Percentiles rank a stretch among this genome's conserved stretches.
phyloP scores from a whole-genome alignment of 345 rosid genomes.

The Gynandropsis gynandra region DNA sequence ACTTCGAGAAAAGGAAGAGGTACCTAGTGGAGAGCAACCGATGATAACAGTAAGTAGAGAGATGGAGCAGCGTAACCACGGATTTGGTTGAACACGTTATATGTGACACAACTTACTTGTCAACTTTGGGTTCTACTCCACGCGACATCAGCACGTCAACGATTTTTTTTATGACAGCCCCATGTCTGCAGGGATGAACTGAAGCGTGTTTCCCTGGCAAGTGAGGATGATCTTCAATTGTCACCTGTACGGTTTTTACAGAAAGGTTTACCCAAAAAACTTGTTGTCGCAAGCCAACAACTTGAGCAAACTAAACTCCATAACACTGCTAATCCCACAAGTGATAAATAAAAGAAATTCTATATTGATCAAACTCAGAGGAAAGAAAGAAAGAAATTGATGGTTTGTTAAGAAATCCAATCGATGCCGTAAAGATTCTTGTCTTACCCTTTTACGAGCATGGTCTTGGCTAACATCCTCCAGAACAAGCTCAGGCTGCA shows the following conservation, averaged over 20 bases:
- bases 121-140: slow-evolving; percentile 98
- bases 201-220: slow-evolving; percentile 98
- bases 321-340: not conserved
- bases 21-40: slow-evolving; percentile 43
- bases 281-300: no score
- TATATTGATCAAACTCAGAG: slow-evolving; percentile 10
- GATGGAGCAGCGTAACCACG: not conserved
- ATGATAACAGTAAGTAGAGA: not conserved
- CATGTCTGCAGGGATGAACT: slow-evolving; percentile 97
- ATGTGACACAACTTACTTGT: slow-evolving; percentile 44
- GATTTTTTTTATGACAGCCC: slow-evolving; percentile 98
- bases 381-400: not conserved
- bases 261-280: no score
- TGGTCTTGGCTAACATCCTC: slow-evolving; percentile 95
- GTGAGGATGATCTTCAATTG: slow-evolving; percentile 98
- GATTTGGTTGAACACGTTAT: no score
- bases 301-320: not conserved
- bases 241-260: slow-evolving; percentile 42
- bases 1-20: slow-evolving; percentile 86
- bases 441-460: slow-evolving; percentile 40
- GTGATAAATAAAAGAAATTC: not conserved
- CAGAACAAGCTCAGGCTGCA: slow-evolving; percentile 80
- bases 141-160: slow-evolving; percentile 91
- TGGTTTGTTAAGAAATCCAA: slow-evolving; percentile 1
- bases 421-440: not conserved